phyloP scores from a whole-genome alignment of 345 rosid genomes.

The Lagerstroemia speciosa region DNA sequence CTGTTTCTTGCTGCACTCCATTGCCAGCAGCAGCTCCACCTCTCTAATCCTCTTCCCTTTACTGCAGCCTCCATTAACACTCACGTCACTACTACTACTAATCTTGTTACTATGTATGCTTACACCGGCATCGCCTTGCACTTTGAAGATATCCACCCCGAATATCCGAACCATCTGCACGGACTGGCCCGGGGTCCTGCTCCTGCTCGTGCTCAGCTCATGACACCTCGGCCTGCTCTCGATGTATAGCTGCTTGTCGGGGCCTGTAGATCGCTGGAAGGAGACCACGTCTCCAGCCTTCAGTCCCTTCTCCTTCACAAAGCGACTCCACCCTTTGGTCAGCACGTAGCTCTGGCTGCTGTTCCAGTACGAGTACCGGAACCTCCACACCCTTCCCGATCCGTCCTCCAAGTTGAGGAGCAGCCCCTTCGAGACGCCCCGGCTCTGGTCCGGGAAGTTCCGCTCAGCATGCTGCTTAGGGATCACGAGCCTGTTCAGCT shows the following conservation, averaged over 20 bases:
- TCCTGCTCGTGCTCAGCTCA: constrained; percentile 7
- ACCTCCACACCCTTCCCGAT: constrained; percentile 77
- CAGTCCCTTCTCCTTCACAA: constrained; percentile 72
- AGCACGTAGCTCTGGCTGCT: constrained; percentile 92
- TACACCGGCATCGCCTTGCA: constrained; percentile 11
- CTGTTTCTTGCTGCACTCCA: constrained; percentile 63
- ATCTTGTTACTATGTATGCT: constrained; percentile 16
- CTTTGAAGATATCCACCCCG: constrained; percentile 36
- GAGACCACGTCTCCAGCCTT: constrained; percentile 73
- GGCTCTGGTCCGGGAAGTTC: constrained; percentile 57
- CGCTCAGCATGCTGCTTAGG: constrained; percentile 66
- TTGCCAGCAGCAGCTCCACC: constrained; percentile 36
- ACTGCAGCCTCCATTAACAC: constrained; percentile 24
- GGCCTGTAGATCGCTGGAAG: constrained; percentile 72
- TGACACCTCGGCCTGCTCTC: constrained; percentile 32
- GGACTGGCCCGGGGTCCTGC: constrained; percentile 20
- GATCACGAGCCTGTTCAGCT: constrained; percentile 51
- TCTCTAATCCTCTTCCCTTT: constrained; percentile 55
- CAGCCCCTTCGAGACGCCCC: constrained; percentile 38
- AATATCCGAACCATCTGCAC: constrained; percentile 58
- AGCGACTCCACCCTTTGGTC: constrained; percentile 94
- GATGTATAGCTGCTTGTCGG: constrained; percentile 57
- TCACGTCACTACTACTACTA: constrained; percentile 12
- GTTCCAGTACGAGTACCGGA: constrained; percentile 93
- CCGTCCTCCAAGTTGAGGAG: constrained; percentile 61